Percentiles rank a stretch among this genome's conserved stretches.
Conservation (phyloP, 2,329 filamentous ascomycete genomes). For the Exophiala alcalophila region DNA sequence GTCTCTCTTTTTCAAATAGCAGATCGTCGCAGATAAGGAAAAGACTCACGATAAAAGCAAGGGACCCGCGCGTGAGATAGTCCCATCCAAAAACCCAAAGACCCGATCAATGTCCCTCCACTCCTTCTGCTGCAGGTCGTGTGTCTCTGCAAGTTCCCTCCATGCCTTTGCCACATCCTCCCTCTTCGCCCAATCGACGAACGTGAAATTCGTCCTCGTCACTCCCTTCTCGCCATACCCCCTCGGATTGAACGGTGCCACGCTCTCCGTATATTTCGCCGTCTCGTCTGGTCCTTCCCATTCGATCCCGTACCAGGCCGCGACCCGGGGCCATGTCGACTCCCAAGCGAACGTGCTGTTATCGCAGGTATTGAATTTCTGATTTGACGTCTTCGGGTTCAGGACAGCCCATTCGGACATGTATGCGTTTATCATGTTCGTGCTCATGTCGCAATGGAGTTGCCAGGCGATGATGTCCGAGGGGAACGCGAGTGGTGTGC, state of each 20-base stretch:
- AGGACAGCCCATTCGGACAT: conserved; percentile 51
- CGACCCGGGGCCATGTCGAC: conserved; percentile 48
- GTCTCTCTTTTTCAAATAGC: neutral
- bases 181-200: conserved; percentile 48
- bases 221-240: conserved; percentile 46
- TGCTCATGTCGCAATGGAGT: conserved; percentile 39
- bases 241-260: conserved; percentile 32
- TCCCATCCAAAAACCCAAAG: conserved; percentile 47
- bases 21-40: too few species aligned
- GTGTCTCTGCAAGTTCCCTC: conserved; percentile 43
- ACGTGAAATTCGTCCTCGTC: conserved; percentile 40
- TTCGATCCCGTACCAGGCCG: conserved; percentile 43
- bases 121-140: conserved; percentile 42
- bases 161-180: conserved; percentile 46
- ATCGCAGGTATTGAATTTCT: conserved; percentile 52
- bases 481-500: conserved; percentile 43
- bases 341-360: conserved; percentile 47
- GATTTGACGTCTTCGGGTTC: conserved; percentile 38
- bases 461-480: conserved; percentile 47
- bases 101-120: conserved; percentile 47
- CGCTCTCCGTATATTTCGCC: conserved; percentile 25
- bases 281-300: conserved; percentile 35
- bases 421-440: conserved; percentile 50
- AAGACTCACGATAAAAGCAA: conserved; percentile 35
- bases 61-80: conserved; percentile 35